phyloP scores from a whole-genome alignment of 75 land plant genomes.

The Selaginella tamariscina region DNA sequence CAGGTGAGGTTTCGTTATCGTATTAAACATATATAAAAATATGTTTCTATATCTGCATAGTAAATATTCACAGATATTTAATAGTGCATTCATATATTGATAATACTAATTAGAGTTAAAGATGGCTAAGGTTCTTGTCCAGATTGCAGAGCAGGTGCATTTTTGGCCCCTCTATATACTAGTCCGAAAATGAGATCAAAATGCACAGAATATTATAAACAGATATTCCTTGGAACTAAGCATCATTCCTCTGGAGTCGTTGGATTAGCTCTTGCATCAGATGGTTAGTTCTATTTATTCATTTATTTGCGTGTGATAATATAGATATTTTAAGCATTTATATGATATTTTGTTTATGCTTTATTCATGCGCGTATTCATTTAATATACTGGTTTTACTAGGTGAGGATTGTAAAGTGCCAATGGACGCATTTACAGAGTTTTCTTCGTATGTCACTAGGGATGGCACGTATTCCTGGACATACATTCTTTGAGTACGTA shows the following conservation, averaged over 20 bases:
- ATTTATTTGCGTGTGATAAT: background rate
- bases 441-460: slow-evolving; percentile 23
- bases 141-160: slow-evolving; percentile 24
- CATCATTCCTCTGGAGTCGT: slow-evolving; percentile 10
- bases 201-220: background rate
- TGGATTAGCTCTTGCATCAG: slow-evolving; percentile 14
- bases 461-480: slow-evolving; percentile 16
- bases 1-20: slow-evolving; percentile 8
- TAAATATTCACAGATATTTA: background rate
- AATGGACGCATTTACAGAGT: slow-evolving; percentile 20
- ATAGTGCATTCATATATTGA: background rate
- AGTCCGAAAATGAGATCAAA: background rate
- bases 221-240: slow-evolving; percentile 11
- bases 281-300: slow-evolving; percentile 5
- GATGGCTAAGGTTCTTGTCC: background rate
- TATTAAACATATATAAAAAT: background rate
- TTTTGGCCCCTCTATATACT: slow-evolving; percentile 15
- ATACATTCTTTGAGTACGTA: slow-evolving; percentile 15
- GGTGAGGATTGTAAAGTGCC: slow-evolving; percentile 11
- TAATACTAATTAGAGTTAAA: no score
- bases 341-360: background rate
- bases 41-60: background rate
- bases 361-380: background rate
- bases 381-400: background rate
- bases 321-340: background rate